A percentile compares a stretch with the other conserved stretches of the same genome.
Evolutionary conservation across 257 asterid species (phyloP).

Genomic region (Jacaranda mimosifolia): DNA sequence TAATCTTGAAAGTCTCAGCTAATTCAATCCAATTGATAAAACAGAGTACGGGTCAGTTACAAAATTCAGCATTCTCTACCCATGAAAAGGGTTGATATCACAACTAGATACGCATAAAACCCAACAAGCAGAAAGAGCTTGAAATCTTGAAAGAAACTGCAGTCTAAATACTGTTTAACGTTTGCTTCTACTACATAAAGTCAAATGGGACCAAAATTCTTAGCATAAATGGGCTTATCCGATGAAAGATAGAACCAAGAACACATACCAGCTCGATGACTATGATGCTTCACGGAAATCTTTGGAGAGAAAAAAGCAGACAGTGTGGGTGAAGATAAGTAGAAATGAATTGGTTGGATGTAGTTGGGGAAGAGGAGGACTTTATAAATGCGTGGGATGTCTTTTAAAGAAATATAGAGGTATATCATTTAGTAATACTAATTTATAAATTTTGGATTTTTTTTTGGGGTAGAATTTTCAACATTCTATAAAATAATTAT

Average conservation of each 20-base stretch:
- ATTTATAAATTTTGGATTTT: too few relatives aligned
- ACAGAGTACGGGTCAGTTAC: not conserved
- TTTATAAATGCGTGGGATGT: not conserved
- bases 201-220: not conserved
- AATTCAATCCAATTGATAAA: not conserved
- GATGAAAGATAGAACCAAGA: not conserved
- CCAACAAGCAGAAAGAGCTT: not conserved
- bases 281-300: not conserved
- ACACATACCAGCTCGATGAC: not conserved
- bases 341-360: not conserved
- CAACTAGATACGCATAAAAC: not conserved
- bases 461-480: too few relatives aligned
- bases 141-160: not conserved
- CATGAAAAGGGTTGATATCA: not conserved
- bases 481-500: too few relatives aligned
- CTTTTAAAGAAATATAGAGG: too few relatives aligned
- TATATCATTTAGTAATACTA: too few relatives aligned
- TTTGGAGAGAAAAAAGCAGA: not conserved
- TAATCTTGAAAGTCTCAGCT: not conserved
- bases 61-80: not conserved
- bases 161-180: not conserved
- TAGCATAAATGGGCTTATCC: too few relatives aligned
- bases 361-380: not conserved
- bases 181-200: not conserved
- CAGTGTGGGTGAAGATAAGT: not conserved